Evolutionary conservation across 345 rosid species (phyloP).

Genomic region (Aquilaria sinensis): DNA sequence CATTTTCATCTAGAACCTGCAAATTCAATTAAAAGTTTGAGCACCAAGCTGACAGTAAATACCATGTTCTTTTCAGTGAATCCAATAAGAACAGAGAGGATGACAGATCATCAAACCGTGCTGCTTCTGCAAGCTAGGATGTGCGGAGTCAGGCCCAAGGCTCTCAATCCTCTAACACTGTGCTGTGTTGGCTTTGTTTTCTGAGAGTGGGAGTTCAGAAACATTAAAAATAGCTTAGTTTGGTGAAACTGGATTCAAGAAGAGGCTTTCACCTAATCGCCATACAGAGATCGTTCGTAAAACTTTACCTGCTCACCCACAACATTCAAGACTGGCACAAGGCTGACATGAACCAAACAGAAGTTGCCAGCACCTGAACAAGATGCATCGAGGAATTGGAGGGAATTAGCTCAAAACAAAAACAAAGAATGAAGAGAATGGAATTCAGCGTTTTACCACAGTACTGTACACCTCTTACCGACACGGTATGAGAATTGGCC

Average conservation of each 20-base stretch:
- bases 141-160: slow-evolving; percentile 81
- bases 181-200: slow-evolving; percentile 99
- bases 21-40: slow-evolving; percentile 15
- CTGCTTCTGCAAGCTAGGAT: slow-evolving; percentile 94
- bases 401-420: neutral
- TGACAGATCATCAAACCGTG: slow-evolving; percentile 32
- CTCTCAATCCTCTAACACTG: slow-evolving; percentile 80
- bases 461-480: slow-evolving; percentile 39
- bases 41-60: slow-evolving; percentile 14
- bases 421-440: neutral
- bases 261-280: too few species aligned
- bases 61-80: too few species aligned
- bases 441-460: neutral
- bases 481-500: slow-evolving; percentile 93
- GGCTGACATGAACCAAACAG: slow-evolving; percentile 97
- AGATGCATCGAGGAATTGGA: slow-evolving; percentile 5
- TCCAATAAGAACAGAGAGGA: neutral
- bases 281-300: neutral
- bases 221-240: too few species aligned
- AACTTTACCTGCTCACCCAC: slow-evolving; percentile 91
- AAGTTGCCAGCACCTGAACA: slow-evolving; percentile 75
- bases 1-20: slow-evolving; percentile 86
- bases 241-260: too few species aligned
- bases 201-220: slow-evolving; percentile 24
- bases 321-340: slow-evolving; percentile 90